Base-by-base conservation (phyloP, 2,329 filamentous ascomycete species). In the Sordariomycetes sp. region DNA sequence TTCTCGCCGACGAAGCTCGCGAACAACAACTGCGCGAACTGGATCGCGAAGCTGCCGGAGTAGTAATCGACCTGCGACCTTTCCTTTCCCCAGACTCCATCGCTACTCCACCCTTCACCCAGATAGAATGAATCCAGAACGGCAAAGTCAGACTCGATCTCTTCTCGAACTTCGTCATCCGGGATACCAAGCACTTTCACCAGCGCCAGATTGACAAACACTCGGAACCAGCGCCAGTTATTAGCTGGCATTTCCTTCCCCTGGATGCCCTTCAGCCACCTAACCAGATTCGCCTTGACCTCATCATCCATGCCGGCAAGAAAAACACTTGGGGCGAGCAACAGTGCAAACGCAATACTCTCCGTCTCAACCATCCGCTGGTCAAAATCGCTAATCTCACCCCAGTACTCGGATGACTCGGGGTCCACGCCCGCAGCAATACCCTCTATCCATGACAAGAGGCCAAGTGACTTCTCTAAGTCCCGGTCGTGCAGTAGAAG, bases 361-460 rank as follows among this genome's bases (percentile, higher is more conserved):
- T 80, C 77, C 50, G 75, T 71, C 60, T 80, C 77, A 0, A 80
- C 77, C 77, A 79, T 80, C 1, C 76, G 64, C 60, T 80, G 77
- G 54, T 80, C 76, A 24, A 68, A 67, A 3, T 76, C 63, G 0
- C 67, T 65, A 1, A 79, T 69, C 1, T 67, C 64, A 0, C 76
- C 76, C 77, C 77, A 80, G 60, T 76, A 80, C 28, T 72, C 71
- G 0, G 60, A 39, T 20, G 67, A 63, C 0, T 59, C 48, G 0
- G 69, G 70, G 22, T 73, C 65, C 0, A 66, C 67, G 4, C 71
- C 71, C 2, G 62, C 59, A 1, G 60, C 58, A 15, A 71, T 52
- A 24, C 71, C 63, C 13, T 61, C 32, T 34, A 68, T 53, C 71
- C 71, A 73, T n/a, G 45, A 50, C 22, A 20, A 22, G 55, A 64